A percentile compares a stretch with the other conserved stretches of the same genome.
Evolutionary conservation across 2,329 filamentous ascomycete genomes (phyloP).

Genomic region (Sporothrix pallida): DNA sequence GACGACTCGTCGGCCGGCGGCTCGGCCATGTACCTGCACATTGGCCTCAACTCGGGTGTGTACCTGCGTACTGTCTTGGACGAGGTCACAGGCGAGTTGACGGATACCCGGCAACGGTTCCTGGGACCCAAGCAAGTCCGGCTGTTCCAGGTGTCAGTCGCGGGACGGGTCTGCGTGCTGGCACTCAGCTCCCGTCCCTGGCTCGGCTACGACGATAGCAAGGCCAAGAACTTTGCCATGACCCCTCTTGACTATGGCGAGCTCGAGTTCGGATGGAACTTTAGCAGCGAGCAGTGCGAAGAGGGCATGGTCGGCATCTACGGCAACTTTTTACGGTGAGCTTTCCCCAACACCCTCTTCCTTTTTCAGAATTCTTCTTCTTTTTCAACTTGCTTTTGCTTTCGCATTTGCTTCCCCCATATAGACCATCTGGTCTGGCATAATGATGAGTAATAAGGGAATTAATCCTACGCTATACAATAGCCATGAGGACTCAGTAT

Average conservation of each 20-base stretch:
- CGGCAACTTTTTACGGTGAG: slow-evolving; percentile 82
- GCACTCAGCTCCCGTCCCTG: slow-evolving; percentile 93
- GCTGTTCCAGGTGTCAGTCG: slow-evolving; percentile 87
- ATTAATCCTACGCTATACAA: slow-evolving; percentile 57
- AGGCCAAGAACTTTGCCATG: slow-evolving; percentile 86
- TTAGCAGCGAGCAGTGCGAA: slow-evolving; percentile 90
- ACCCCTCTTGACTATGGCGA: slow-evolving; percentile 88
- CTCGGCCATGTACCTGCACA: slow-evolving; percentile 90
- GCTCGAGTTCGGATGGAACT: slow-evolving; percentile 94
- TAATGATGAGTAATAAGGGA: slow-evolving; percentile 65
- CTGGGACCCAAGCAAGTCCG: slow-evolving; percentile 88
- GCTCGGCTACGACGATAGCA: slow-evolving; percentile 90
- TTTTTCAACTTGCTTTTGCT: slow-evolving; percentile 68
- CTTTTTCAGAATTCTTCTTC: too few relatives aligned
- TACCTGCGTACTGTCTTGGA: slow-evolving; percentile 95
- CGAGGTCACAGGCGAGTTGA: slow-evolving; percentile 92
- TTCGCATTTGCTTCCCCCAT: slow-evolving; percentile 40
- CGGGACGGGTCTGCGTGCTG: slow-evolving; percentile 82
- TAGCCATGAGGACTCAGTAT: slow-evolving; percentile 61
- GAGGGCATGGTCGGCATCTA: slow-evolving; percentile 95
- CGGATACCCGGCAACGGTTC: slow-evolving; percentile 93
- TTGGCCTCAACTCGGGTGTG: slow-evolving; percentile 92
- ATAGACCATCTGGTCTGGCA: slow-evolving; percentile 8
- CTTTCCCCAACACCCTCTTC: slow-evolving; percentile 34
- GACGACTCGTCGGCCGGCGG: slow-evolving; percentile 89